Conservation (phyloP, 495 filamentous ascomycete genomes). For the Aspergillus ellipticus region DNA sequence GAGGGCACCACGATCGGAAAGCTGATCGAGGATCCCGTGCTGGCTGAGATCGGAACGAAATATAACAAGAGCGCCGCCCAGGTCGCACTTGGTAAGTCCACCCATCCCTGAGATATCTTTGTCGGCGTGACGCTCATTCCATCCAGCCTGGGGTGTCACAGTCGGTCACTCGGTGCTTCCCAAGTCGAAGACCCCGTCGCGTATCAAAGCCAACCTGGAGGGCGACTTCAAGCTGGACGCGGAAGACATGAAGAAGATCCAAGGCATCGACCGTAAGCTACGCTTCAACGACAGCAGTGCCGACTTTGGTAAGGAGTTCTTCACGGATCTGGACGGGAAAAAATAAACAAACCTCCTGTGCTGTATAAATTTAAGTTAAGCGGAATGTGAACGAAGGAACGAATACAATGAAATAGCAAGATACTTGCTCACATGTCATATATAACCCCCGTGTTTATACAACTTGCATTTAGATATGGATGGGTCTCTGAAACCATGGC, state of each 20-base stretch:
- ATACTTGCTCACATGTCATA: neutral
- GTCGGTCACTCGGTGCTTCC: constrained; percentile 62
- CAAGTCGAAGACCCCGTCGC: constrained; percentile 54
- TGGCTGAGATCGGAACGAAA: constrained; percentile 59
- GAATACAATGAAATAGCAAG: neutral
- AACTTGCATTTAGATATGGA: neutral
- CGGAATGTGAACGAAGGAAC: neutral
- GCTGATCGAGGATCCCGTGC: constrained; percentile 57
- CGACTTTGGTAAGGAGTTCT: constrained; percentile 57
- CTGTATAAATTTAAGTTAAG: neutral
- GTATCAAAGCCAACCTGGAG: constrained; percentile 56
- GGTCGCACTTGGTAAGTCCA: constrained; percentile 52
- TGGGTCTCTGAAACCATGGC: neutral
- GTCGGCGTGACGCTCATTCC: neutral
- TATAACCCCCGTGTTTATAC: too few species aligned
- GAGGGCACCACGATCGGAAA: constrained; percentile 47
- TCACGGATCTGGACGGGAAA: constrained; percentile 61
- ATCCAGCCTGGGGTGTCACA: constrained; percentile 60
- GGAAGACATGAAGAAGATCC: constrained; percentile 52
- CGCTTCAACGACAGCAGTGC: constrained; percentile 58
- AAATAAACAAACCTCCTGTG: neutral
- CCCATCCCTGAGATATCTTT: neutral
- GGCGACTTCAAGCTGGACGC: constrained; percentile 54
- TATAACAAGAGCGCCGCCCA: constrained; percentile 60
- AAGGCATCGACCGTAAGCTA: constrained; percentile 50